Percentiles rank a stretch among this genome's conserved stretches.
Conservation (phyloP, 2,329 filamentous ascomycete genomes). For the Raffaelea ambrosiae region DNA sequence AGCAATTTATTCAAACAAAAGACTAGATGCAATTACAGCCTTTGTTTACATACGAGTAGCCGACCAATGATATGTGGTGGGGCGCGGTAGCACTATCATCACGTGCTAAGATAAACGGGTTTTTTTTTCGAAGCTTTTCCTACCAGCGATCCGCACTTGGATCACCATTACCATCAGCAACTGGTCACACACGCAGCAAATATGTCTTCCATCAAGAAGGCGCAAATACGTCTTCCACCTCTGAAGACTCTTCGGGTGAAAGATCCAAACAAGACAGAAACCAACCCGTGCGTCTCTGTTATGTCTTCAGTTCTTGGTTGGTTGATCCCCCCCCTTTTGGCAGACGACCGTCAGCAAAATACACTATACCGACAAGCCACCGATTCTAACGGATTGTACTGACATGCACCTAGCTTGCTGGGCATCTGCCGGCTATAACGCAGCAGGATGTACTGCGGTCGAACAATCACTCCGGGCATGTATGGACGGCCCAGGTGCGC, state of each 20-base stretch:
- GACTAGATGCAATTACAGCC: not conserved
- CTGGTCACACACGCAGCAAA: too few species aligned
- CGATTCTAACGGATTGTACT: slow-evolving; percentile 8
- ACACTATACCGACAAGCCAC: not conserved
- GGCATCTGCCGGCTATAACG: slow-evolving; percentile 68
- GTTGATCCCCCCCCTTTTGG: slow-evolving; percentile 13
- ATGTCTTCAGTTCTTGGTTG: slow-evolving; percentile 51
- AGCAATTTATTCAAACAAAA: too few species aligned
- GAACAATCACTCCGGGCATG: slow-evolving; percentile 54
- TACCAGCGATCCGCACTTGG: too few species aligned
- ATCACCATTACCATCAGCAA: too few species aligned
- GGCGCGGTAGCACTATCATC: not conserved
- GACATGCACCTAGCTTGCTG: slow-evolving; percentile 84
- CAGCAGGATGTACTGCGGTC: slow-evolving; percentile 47
- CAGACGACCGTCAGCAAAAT: too few species aligned
- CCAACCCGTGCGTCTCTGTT: slow-evolving; percentile 45
- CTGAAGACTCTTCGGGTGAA: slow-evolving; percentile 46
- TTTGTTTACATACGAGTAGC: slow-evolving; percentile 12
- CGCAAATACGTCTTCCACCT: slow-evolving; percentile 51
- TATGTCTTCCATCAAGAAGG: slow-evolving; percentile 43
- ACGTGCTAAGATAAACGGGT: too few species aligned
- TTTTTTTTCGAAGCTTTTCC: too few species aligned
- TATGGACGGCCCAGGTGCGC: slow-evolving; percentile 68
- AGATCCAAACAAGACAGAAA: slow-evolving; percentile 38
- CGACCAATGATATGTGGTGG: slow-evolving; percentile 7